Percentiles rank a stretch among this genome's conserved stretches.
Evolutionary conservation across 2,329 filamentous ascomycete genomes (phyloP).

Genomic region (Cladophialophora bantiana): DNA sequence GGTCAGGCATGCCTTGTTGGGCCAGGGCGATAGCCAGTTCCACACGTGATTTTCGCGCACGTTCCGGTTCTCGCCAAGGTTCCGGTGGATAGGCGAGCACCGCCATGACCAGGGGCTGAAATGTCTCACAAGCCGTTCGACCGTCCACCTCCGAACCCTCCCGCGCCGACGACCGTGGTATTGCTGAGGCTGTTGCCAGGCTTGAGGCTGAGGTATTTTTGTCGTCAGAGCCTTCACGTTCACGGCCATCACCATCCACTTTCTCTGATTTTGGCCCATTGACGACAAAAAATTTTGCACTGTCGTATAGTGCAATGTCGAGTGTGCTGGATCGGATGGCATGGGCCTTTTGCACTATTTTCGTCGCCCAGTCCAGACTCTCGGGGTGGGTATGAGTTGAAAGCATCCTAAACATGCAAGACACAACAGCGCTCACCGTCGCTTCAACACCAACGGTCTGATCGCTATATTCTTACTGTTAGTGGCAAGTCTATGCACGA

Average conservation of each 20-base stretch:
- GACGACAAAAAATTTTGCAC: slow-evolving; percentile 33
- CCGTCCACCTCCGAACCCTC: slow-evolving; percentile 19
- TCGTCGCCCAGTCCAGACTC: slow-evolving; percentile 32
- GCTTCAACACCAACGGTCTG: slow-evolving; percentile 25
- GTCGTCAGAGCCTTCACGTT: slow-evolving; percentile 17
- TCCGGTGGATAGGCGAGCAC: slow-evolving; percentile 27
- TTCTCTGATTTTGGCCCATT: slow-evolving; percentile 13
- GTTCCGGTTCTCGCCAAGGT: slow-evolving; percentile 30
- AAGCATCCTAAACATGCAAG: slow-evolving; percentile 38
- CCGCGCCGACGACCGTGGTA: slow-evolving; percentile 8
- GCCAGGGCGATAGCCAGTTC: slow-evolving; percentile 32
- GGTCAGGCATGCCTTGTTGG: slow-evolving; percentile 22
- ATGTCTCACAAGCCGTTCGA: slow-evolving; percentile 28
- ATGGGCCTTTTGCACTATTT: slow-evolving; percentile 31
- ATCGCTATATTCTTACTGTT: slow-evolving; percentile 25
- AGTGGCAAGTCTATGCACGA: slow-evolving; percentile 23
- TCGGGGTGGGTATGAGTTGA: slow-evolving; percentile 25
- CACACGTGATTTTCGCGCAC: slow-evolving; percentile 38
- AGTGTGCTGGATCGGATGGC: slow-evolving; percentile 23
- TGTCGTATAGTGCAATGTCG: slow-evolving; percentile 34
- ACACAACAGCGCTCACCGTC: slow-evolving; percentile 33
- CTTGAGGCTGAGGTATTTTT: slow-evolving; percentile 33
- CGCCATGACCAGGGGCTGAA: slow-evolving; percentile 35
- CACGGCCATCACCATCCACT: slow-evolving; percentile 19
- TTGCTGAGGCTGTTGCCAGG: slow-evolving; percentile 25